Evolutionary conservation across 345 rosid species (phyloP), one percentile per base, ranked within the genome.

Genomic region (Rubroshorea leprosula): DNA sequence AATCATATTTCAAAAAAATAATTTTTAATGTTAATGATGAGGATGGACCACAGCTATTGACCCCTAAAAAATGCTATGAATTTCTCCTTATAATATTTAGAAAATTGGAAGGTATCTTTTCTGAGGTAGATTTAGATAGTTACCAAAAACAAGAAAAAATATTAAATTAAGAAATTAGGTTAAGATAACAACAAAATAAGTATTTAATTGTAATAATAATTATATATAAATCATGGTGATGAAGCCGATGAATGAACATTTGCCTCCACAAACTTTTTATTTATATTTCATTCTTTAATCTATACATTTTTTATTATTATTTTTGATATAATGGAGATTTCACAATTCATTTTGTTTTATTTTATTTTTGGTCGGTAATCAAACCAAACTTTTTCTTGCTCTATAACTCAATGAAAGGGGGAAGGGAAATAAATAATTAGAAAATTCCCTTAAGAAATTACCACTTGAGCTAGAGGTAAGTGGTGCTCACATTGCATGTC

Each of bases 201-300:
- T 74, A 67, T 68, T 68, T 27, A 70, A 74, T 47, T 67, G 7
- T 23, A 61, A 50, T 35, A 6, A 35, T 17, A 11, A 49, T 21
- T 50, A 51, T 25, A n/a, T 49, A 72, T 54, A 66, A 66, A 27
- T 24, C 3, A 52, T 45, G 65, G 80, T 68, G 87, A 77, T 75
- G 70, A 74, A 51, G 54, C 74, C 83, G 72, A 80, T 83, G 90
- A 35, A 80, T 83, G 90, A 35, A 35, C 41, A 35, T 35, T 35
- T 74, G 57, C 65, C 57, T 65, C 66, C 60, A 21, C 52, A 52
- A 47, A 73, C 68, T 67, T 72, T 26, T 25, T 53, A 59, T 52
- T 65, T 57, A 13, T 35, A 49, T 19, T 20, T 51, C 45, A 21
- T 47, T 24, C 23, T 45, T 63, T 12, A 23, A 23, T 21, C 62